Base-by-base conservation (phyloP, 352 stramenopile genomes). In the Phytophthora kernoviae region DNA sequence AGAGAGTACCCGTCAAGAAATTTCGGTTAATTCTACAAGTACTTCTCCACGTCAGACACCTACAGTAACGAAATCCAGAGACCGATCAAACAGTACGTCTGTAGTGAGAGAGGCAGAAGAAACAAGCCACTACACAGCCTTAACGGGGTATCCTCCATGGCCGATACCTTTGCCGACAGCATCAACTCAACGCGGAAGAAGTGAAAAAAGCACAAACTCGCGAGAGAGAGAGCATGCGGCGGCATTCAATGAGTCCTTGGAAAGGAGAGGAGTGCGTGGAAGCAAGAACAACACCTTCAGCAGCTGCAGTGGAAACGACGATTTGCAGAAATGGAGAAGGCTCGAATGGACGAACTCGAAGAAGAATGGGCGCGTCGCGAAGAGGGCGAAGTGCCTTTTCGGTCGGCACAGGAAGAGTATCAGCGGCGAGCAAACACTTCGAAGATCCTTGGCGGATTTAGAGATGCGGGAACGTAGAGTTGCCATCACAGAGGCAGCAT, bases 321-420 rank as follows among this genome's bases (percentile, higher is more conserved):
- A 4, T 54, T 88, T 49, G 68, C 79, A 32, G 77, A 75, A 34
- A 73, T 68, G 34, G 81, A 92, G 47, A 87, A 86, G 18, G 61
- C 61, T 10, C 67, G 85, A 5, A 94, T 94, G 83, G 71, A 86
- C 15, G 80, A 89, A 27, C 59, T 94, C 5, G 83, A 94, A 34
- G 78, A 89, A 4, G 83, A 93, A 56, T 93, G 85, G 85, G 85
- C 85, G 11, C 72, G 79, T 9, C 73, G 84, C n/a, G 85, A 94
- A 64, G 84, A 75, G 83, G 9, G 70, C 40, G 37, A 43, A 43
- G 37, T 21, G 37, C 18, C 12, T 21, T 43, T 43, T 18, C 12
- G 85, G 85, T 83, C 12, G 68, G 79, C 17, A 83, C 92, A 64
- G 84, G 37, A 43, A 43, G 37, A 94, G 12, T 17, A 22, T 18